A percentile compares a stretch with the other conserved stretches of the same genome.
phyloP scores from a whole-genome alignment of 192 early-diverging fungal species.

The Backusella morwellensis region DNA sequence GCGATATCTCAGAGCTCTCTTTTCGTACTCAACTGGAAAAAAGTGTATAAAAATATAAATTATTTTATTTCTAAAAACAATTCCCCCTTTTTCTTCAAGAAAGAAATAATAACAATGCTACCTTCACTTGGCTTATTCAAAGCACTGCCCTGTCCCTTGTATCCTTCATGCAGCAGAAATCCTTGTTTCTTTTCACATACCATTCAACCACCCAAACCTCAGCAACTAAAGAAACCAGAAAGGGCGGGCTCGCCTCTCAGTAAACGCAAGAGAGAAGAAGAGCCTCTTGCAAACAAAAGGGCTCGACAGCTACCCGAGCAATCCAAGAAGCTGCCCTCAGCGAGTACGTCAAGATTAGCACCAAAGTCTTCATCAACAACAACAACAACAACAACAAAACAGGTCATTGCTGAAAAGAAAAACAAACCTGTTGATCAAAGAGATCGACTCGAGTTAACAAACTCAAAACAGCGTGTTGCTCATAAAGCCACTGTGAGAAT shows the following conservation, averaged over 20 bases:
- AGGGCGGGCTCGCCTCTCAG: background rate
- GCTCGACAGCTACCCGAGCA: background rate
- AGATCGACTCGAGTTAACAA: constrained; percentile 2
- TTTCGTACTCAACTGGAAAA: too few species aligned
- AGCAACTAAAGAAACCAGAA: background rate
- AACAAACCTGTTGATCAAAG: background rate
- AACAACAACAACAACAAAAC: background rate
- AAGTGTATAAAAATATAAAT: too few species aligned
- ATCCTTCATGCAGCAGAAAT: constrained; percentile 35
- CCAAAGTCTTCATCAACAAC: background rate
- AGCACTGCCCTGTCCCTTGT: constrained; percentile 33
- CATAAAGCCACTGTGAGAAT: constrained; percentile 7
- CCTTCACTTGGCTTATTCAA: constrained; percentile 36
- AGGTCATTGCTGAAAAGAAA: background rate
- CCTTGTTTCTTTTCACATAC: constrained; percentile 41
- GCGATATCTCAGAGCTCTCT: too few species aligned
- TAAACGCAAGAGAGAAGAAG: constrained; percentile 5
- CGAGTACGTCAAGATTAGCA: background rate
- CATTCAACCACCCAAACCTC: background rate
- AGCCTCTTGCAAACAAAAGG: background rate
- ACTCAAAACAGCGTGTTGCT: background rate
- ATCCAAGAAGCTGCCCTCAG: background rate
- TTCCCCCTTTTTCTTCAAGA: background rate
- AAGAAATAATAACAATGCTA: constrained; percentile 28
- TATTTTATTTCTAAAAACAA: background rate